Base-by-base conservation (phyloP, 2,329 filamentous ascomycete genomes). In the Phoma sp. region DNA sequence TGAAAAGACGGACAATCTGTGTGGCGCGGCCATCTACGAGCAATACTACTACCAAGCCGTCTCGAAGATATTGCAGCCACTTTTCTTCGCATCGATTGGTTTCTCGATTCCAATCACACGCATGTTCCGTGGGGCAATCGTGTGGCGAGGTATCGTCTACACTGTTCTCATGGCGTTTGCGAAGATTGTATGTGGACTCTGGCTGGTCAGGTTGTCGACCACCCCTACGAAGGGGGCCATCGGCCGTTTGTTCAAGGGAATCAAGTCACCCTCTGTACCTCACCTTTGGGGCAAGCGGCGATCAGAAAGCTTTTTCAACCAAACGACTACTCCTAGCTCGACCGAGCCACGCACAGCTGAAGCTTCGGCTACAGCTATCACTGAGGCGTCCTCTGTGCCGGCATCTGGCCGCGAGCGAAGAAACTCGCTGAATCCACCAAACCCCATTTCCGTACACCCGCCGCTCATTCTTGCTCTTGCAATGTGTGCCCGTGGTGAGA, bases 401-500 rank as follows among this genome's bases (percentile, higher is more conserved):
- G 21, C 48, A 32, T 42, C 57, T 7, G 45, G 33, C 50, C 26
- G 17, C 28, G 47, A 55, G 21, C 56, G 33, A 12, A 59, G 62
- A 12, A 60, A 57, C 36, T 66, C 61, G 7, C 45, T 53, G 2
- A 60, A 47, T 20, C 50, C 66, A 5, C 65, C 75, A 0, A 84
- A 83, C 40, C 83, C 86, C 0, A 72, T 81, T 3, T 91, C 88
- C 0, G 75, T 90, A 1, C 88, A 91, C 57, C 88, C 89, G 0
- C 81, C 86, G 0, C 79, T 82, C 0, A 85, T 93, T 2, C 74
- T 93, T 0, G 87, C 87, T 0, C 78, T 83, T 15, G 84, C 84
- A 2, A 93, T 93, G 90, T 83, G 89, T 0, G 85, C 90, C 0
- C 81, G 90, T n/a, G 90, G 90, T 0, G 90, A 95, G 69, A 91